These are phyloP conservation scores for Globisporangium nagaii DNA, from an alignment of 352 stramenopile genomes.

Conservation along the genomic window DNA sequence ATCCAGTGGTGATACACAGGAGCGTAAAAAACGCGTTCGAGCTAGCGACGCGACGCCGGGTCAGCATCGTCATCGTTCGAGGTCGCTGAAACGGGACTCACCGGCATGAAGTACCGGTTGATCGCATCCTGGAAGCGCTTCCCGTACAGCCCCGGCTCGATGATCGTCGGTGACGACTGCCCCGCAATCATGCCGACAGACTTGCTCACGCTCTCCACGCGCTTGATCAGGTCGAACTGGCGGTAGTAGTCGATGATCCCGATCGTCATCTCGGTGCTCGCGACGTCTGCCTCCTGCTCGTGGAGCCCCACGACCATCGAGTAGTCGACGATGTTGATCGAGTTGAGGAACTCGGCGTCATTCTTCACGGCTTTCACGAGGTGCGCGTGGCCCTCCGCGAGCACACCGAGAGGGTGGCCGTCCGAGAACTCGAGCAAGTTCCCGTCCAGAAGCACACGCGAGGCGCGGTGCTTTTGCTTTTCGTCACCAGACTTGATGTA, in stretches of 20 bases:
- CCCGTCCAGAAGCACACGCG: conserved; percentile 72
- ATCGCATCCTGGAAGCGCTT: conserved; percentile 95
- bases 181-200: conserved; percentile 98
- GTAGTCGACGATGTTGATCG: conserved; percentile 99
- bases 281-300: conserved; percentile 12
- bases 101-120: conserved; percentile 96
- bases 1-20: background rate
- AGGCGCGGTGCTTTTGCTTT: conserved; percentile 18
- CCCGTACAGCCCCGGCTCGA: conserved; percentile 95
- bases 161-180: conserved; percentile 96
- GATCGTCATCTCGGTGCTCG: conserved; percentile 86
- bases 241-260: conserved; percentile 99
- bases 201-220: conserved; percentile 98
- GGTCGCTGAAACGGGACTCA: conserved; percentile 76
- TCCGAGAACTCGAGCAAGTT: conserved; percentile 82
- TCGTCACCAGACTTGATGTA: conserved; percentile 62
- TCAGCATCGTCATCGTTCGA: conserved; percentile 21
- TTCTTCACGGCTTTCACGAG: conserved; percentile 91
- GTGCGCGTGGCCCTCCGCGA: conserved; percentile 66
- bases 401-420: conserved; percentile 67
- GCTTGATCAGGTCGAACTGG: conserved; percentile 98
- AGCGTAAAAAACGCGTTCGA: background rate
- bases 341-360: conserved; percentile 96
- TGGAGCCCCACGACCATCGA: conserved; percentile 95
- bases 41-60: background rate